phyloP scores from a whole-genome alignment of 2,329 filamentous ascomycete species.

The Ophiosphaerella herpotricha region DNA sequence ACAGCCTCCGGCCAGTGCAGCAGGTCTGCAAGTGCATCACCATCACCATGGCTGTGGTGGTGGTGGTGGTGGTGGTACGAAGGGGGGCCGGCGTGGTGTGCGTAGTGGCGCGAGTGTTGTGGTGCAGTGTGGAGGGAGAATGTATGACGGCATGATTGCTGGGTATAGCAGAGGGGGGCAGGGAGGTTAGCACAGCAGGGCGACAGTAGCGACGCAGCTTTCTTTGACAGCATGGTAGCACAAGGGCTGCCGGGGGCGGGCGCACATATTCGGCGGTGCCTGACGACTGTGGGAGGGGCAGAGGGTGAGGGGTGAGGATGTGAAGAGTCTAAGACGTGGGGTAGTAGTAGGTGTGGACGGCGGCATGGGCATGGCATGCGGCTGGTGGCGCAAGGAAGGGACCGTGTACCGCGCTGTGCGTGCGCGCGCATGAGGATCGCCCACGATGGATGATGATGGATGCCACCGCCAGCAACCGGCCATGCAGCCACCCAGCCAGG shows the following conservation, averaged over 20 bases:
- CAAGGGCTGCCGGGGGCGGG: slow-evolving; percentile 20
- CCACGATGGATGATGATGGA: neutral
- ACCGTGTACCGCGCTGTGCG: neutral
- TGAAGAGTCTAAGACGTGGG: no score
- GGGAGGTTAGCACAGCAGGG: slow-evolving; percentile 22
- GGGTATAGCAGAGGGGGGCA: slow-evolving; percentile 14
- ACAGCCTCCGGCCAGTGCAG: slow-evolving; percentile 39
- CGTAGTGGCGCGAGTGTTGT: slow-evolving; percentile 29
- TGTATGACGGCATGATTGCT: slow-evolving; percentile 48
- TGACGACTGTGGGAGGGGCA: slow-evolving; percentile 6
- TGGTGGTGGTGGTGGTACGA: slow-evolving; percentile 20
- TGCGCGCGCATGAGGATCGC: neutral
- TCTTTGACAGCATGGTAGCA: slow-evolving; percentile 46
- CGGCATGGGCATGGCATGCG: no score
- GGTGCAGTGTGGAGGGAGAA: slow-evolving; percentile 34
- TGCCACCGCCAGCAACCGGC: neutral
- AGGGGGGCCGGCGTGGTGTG: slow-evolving; percentile 26
- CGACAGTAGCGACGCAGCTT: slow-evolving; percentile 17
- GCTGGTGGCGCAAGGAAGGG: neutral
- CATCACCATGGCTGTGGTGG: neutral
- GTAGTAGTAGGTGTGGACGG: no score
- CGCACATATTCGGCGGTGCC: slow-evolving; percentile 27
- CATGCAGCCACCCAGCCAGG: neutral
- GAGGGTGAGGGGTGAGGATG: neutral
- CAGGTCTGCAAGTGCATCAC: slow-evolving; percentile 16